phyloP scores from a whole-genome alignment of 164 flowering plant genomes.

The Tinospora cordifolia region DNA sequence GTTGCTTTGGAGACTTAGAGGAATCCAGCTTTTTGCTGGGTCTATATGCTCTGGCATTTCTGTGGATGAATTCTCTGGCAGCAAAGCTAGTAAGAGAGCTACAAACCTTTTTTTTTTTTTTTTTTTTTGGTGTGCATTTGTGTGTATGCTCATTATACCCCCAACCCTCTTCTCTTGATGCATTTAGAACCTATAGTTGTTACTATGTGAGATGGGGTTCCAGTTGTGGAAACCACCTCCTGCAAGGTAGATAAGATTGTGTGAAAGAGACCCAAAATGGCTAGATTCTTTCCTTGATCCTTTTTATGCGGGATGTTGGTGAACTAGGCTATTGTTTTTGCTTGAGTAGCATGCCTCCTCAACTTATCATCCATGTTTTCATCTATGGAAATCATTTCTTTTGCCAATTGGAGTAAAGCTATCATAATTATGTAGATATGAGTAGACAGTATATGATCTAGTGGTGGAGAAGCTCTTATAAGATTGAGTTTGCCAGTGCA shows the following conservation, averaged over 20 bases:
- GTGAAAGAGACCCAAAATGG: no score
- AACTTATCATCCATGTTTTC: background rate
- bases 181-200: background rate
- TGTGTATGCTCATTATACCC: background rate
- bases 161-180: no score
- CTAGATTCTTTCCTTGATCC: no score
- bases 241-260: no score
- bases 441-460: no score
- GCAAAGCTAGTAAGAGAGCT: slow-evolving; percentile 35
- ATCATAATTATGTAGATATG: no score
- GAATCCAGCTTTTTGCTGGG: slow-evolving; percentile 54
- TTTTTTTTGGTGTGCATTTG: background rate
- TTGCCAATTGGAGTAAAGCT: background rate
- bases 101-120: background rate
- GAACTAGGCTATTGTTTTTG: no score
- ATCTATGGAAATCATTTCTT: background rate
- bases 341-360: background rate
- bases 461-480: no score
- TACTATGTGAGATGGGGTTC: no score
- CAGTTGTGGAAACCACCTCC: no score
- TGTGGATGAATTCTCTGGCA: slow-evolving; percentile 21
- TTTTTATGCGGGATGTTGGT: no score
- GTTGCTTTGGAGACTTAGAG: slow-evolving; percentile 64
- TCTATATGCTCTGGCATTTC: slow-evolving; percentile 55
- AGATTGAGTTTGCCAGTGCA: no score